Evolutionary conservation across 371 early-diverging fungal genomes (phyloP).

Genomic region (Phascolomyces articulosus): DNA sequence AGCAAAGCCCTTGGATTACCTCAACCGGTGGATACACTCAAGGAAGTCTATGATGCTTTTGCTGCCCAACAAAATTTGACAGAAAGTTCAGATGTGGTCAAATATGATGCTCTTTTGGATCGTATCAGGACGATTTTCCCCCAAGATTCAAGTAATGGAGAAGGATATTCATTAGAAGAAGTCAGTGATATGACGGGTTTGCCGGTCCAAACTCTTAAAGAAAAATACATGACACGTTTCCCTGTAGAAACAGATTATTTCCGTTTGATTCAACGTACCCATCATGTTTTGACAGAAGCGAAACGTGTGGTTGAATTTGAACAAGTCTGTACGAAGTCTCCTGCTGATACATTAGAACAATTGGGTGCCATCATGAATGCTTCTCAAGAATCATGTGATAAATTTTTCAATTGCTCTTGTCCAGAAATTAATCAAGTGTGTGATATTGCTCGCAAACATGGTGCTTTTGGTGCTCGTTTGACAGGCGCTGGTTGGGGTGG

Average conservation of each 20-base stretch:
- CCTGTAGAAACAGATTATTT: conserved; percentile 75
- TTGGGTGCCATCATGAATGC: conserved; percentile 90
- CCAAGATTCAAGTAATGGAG: conserved; percentile 27
- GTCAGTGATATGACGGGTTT: conserved; percentile 64
- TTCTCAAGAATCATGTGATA: conserved; percentile 84
- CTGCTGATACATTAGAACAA: conserved; percentile 32
- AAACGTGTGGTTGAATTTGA: conserved; percentile 82
- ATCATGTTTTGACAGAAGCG: conserved; percentile 86
- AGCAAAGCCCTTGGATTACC: conserved; percentile 56
- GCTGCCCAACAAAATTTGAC: background rate
- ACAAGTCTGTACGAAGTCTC: conserved; percentile 62
- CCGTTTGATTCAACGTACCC: conserved; percentile 78
- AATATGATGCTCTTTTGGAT: conserved; percentile 21
- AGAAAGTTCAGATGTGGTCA: background rate
- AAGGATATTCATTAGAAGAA: conserved; percentile 67
- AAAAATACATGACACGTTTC: conserved; percentile 67
- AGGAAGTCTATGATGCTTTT: conserved; percentile 63
- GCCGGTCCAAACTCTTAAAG: conserved; percentile 55
- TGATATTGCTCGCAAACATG: conserved; percentile 67
- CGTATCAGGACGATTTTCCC: conserved; percentile 26
- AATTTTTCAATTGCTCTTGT: conserved; percentile 87
- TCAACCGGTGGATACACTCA: conserved; percentile 50
- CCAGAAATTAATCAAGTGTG: conserved; percentile 87
- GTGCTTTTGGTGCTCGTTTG: conserved; percentile 82
- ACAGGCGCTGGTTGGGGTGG: conserved; percentile 99